These are phyloP conservation scores for Bolboschoenus planiculmis DNA, from an alignment of 176 grass and related monocot genomes.

Conservation along the genomic window DNA sequence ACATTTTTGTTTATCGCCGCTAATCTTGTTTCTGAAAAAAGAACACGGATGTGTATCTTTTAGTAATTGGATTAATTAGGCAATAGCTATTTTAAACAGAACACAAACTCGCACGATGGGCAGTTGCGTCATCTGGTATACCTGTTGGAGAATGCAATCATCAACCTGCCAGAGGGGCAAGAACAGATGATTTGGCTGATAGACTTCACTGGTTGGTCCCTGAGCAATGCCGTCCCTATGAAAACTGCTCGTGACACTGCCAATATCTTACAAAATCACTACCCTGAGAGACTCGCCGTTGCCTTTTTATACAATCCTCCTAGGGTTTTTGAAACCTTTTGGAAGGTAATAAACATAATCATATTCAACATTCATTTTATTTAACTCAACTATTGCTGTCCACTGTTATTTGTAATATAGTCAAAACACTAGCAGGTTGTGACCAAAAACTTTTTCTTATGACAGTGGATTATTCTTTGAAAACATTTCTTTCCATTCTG, in stretches of 20 bases:
- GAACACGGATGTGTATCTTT: neutral
- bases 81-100: constrained; percentile 34
- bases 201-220: constrained; percentile 89
- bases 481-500: too few species aligned
- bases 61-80: neutral
- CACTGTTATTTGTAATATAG: neutral
- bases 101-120: constrained; percentile 55
- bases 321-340: constrained; percentile 76
- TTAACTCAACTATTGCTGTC: neutral
- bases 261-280: constrained; percentile 74
- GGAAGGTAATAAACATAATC: constrained; percentile 41
- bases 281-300: constrained; percentile 65
- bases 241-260: constrained; percentile 56
- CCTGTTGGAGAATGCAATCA: constrained; percentile 67
- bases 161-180: constrained; percentile 59
- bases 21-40: neutral
- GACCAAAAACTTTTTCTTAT: neutral
- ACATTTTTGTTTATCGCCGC: neutral
- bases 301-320: constrained; percentile 77
- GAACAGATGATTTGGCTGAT: constrained; percentile 85
- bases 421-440: neutral
- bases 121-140: constrained; percentile 60
- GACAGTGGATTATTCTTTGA: neutral
- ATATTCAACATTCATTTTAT: neutral
- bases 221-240: constrained; percentile 49